Conservation (phyloP, 31 red algal species). For the Asparagopsis taxiformis region DNA sequence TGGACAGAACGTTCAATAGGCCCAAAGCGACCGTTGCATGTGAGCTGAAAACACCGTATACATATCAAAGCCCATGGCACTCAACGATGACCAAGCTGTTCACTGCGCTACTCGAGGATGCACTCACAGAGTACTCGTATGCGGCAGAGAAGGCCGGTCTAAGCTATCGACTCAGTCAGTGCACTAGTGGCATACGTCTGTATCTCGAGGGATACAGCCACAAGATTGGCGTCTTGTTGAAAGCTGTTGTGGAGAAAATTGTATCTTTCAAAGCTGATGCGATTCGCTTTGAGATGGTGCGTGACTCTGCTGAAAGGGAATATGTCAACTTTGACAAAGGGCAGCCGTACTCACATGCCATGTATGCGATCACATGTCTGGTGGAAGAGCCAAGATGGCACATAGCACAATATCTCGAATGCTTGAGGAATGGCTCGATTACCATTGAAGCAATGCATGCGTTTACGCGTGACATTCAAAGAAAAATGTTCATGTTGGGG, state of each 20-base stretch:
- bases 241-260: slow-evolving; percentile 62
- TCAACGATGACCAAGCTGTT: slow-evolving; percentile 67
- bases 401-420: slow-evolving; percentile 55
- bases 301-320: slow-evolving; percentile 54
- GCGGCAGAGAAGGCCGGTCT: slow-evolving; percentile 83
- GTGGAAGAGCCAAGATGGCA: slow-evolving; percentile 84
- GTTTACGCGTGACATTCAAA: slow-evolving; percentile 48
- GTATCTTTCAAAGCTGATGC: slow-evolving; percentile 25
- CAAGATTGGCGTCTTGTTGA: slow-evolving; percentile 57
- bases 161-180: slow-evolving; percentile 30
- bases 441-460: slow-evolving; percentile 40
- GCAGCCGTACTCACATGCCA: slow-evolving; percentile 67
- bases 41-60: slow-evolving; percentile 31
- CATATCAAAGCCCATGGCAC: slow-evolving; percentile 58
- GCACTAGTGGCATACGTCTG: slow-evolving; percentile 52
- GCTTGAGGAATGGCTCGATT: slow-evolving; percentile 32
- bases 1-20: slow-evolving; percentile 76
- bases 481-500: slow-evolving; percentile 49
- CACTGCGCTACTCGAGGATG: slow-evolving; percentile 68
- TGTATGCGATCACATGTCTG: slow-evolving; percentile 52
- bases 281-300: slow-evolving; percentile 65
- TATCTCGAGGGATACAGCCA: slow-evolving; percentile 79
- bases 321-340: slow-evolving; percentile 64
- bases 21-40: slow-evolving; percentile 62
- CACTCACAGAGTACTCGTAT: slow-evolving; percentile 81